Conservation (phyloP, 2,329 filamentous ascomycete species). For the Calonectria crousiana region DNA sequence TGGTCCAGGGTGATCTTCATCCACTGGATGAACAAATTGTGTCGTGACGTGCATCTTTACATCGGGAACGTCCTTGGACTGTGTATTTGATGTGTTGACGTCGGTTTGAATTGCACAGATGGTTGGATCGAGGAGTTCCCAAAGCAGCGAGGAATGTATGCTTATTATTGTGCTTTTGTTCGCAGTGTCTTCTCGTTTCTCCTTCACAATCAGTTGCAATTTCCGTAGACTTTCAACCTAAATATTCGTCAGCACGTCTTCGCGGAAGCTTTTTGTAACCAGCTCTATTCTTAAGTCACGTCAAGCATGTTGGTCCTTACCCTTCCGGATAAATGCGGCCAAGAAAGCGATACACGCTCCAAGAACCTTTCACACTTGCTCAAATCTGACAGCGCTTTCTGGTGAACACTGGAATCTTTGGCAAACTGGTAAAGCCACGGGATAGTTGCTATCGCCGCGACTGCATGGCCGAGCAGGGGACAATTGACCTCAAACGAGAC, state of each 20-base stretch:
- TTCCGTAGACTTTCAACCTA: not conserved
- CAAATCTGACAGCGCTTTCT: not conserved
- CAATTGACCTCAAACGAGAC: not conserved
- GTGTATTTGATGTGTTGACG: not conserved
- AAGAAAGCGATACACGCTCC: not conserved
- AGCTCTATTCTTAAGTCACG: not conserved
- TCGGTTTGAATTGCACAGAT: not conserved
- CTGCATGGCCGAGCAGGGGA: not conserved
- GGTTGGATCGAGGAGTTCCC: not conserved
- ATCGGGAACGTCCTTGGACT: not conserved
- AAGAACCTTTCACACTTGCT: not conserved
- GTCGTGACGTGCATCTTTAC: not conserved
- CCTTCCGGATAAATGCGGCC: not conserved
- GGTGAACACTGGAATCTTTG: not conserved
- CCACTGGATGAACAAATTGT: not conserved
- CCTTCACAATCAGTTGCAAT: not conserved
- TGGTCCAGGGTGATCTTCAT: not conserved
- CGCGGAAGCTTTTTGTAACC: no score
- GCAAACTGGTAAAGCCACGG: slow-evolving; percentile 4
- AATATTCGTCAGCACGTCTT: not conserved
- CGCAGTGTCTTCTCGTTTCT: not conserved
- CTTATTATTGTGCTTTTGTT: not conserved
- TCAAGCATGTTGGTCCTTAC: not conserved
- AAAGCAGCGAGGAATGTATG: not conserved
- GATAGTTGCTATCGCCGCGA: not conserved